A percentile compares a stretch with the other conserved stretches of the same genome.
Conservation (phyloP, 1,139 yeast genomes). For the Sugiyamaella neomexicana region DNA sequence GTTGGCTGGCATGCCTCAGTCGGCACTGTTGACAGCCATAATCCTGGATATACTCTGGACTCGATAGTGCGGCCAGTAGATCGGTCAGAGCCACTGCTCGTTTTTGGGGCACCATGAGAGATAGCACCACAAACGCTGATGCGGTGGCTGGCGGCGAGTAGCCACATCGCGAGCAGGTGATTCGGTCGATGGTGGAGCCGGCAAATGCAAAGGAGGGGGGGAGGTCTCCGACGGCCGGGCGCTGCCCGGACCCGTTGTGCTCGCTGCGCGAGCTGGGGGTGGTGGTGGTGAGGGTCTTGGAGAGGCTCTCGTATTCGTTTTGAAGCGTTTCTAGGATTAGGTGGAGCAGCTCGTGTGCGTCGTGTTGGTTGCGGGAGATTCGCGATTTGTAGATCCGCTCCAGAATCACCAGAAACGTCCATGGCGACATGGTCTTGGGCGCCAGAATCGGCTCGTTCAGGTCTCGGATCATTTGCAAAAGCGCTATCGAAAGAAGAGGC, state of each 20-base stretch:
- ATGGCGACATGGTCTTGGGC: slow-evolving; percentile 63
- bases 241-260: slow-evolving; percentile 12
- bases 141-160: slow-evolving; percentile 60
- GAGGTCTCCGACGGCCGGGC: slow-evolving; percentile 15
- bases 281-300: slow-evolving; percentile 21
- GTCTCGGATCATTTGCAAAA: slow-evolving; percentile 54
- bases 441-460: slow-evolving; percentile 64
- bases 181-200: slow-evolving; percentile 64
- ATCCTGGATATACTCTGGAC: slow-evolving; percentile 69
- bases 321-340: slow-evolving; percentile 75
- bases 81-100: slow-evolving; percentile 50
- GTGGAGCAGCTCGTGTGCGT: slow-evolving; percentile 90
- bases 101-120: slow-evolving; percentile 72
- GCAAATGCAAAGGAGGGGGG: slow-evolving; percentile 58
- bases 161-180: slow-evolving; percentile 68
- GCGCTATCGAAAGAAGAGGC: slow-evolving; percentile 40
- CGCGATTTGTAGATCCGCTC: slow-evolving; percentile 77
- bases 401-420: slow-evolving; percentile 72
- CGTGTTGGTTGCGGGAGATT: slow-evolving; percentile 83
- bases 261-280: background rate
- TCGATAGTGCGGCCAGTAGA: slow-evolving; percentile 57
- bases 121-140: slow-evolving; percentile 68
- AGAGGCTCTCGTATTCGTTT: slow-evolving; percentile 55
- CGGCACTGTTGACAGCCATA: slow-evolving; percentile 78
- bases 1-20: slow-evolving; percentile 43